phyloP scores from a whole-genome alignment of 225 moss, liverwort and hornwort species.

The Antitrichia curtipendula region DNA sequence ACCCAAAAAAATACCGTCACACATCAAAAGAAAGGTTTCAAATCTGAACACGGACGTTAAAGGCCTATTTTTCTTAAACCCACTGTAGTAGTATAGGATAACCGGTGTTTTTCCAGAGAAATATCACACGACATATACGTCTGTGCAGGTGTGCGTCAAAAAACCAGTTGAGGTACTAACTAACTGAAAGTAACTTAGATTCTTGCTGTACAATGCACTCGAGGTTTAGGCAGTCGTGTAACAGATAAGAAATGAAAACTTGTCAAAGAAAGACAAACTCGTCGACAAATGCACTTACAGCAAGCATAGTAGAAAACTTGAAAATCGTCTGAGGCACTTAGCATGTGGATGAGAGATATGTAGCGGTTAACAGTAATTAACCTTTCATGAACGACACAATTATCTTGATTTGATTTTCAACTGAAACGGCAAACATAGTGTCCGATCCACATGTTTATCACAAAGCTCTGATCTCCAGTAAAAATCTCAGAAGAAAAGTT shows the following conservation, averaged over 20 bases:
- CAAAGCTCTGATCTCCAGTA: background rate
- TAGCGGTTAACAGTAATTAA: too few relatives aligned
- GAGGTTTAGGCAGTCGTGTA: background rate
- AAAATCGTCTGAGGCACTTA: background rate
- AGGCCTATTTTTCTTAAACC: too few relatives aligned
- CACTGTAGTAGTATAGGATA: too few relatives aligned
- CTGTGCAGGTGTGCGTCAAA: background rate
- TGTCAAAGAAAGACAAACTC: background rate
- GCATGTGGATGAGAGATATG: background rate
- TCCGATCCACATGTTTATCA: background rate
- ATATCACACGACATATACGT: too few relatives aligned
- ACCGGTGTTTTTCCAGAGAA: too few relatives aligned
- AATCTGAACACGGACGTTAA: background rate
- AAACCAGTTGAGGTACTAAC: background rate
- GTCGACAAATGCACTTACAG: background rate
- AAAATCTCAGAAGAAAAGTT: background rate
- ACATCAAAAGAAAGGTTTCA: background rate
- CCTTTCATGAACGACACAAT: background rate
- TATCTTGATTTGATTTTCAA: background rate
- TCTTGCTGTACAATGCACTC: constrained; percentile 14
- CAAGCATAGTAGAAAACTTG: background rate
- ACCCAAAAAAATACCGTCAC: background rate
- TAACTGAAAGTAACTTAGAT: constrained; percentile 36
- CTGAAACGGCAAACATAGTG: background rate
- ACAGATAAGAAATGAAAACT: background rate